A percentile compares a stretch with the other conserved stretches of the same genome.
Conservation (phyloP, 768 basidiomycete genomes). For the Serendipita vermifera region DNA sequence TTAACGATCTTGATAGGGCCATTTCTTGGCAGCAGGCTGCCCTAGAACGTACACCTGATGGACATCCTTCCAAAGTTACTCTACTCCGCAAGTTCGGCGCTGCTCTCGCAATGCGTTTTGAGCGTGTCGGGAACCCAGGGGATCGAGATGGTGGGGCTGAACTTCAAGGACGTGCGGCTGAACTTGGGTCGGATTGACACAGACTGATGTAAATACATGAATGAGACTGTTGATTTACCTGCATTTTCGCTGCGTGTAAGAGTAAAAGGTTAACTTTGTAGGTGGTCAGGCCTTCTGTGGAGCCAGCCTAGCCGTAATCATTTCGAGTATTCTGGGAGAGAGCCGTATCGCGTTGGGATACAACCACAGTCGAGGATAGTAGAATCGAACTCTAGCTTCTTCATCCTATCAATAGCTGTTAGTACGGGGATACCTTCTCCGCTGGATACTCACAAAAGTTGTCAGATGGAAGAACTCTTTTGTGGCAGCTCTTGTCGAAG, state of each 20-base stretch:
- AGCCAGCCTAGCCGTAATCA: no score
- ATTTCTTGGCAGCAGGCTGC: not conserved
- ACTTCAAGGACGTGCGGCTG: not conserved
- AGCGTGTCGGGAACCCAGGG: slow-evolving; percentile 8
- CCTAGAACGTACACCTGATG: slow-evolving; percentile 12
- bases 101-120: slow-evolving; percentile 10
- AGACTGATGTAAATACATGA: no score
- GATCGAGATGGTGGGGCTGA: slow-evolving; percentile 12
- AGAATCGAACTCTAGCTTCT: not conserved
- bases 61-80: slow-evolving; percentile 6
- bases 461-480: not conserved
- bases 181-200: slow-evolving; percentile 11
- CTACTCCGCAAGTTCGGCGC: slow-evolving; percentile 12
- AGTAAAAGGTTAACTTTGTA: no score
- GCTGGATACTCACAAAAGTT: not conserved
- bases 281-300: no score
- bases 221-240: no score
- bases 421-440: no score
- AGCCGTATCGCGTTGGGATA: not conserved
- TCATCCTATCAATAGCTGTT: no score
- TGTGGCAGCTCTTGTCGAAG: not conserved
- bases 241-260: no score
- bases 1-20: not conserved
- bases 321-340: not conserved
- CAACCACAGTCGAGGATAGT: not conserved